A percentile compares a stretch with the other conserved stretches of the same genome.
Evolutionary conservation across 140 eudicot species (phyloP).

Genomic region (Flaveria floridana): DNA sequence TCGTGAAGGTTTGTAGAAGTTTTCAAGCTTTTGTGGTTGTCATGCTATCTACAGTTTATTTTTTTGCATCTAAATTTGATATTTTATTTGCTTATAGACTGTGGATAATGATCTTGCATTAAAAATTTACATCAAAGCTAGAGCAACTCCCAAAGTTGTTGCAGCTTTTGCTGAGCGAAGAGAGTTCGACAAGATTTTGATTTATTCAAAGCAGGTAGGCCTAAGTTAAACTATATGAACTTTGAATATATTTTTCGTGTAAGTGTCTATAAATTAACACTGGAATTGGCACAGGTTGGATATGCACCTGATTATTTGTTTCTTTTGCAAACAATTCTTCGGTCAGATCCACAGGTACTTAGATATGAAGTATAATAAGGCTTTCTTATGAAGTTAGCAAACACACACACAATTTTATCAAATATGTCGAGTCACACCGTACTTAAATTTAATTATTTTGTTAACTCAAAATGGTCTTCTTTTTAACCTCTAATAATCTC

Average conservation of each 20-base stretch:
- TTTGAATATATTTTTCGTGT: neutral
- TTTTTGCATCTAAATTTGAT: neutral
- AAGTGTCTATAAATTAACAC: neutral
- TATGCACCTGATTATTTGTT: constrained; percentile 95
- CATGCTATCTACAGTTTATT: neutral
- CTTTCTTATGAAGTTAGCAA: neutral
- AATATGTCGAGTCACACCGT: neutral
- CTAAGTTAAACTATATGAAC: neutral
- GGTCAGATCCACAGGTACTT: constrained; percentile 94
- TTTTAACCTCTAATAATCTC: neutral
- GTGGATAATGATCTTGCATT: constrained; percentile 95
- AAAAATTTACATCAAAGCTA: constrained; percentile 89
- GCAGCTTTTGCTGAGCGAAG: constrained; percentile 99
- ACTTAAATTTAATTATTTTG: neutral
- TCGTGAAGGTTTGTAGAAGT: constrained; percentile 68
- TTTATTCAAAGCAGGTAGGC: constrained; percentile 91
- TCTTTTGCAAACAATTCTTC: constrained; percentile 95
- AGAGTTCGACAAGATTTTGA: constrained; percentile 90
- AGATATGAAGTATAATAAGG: neutral
- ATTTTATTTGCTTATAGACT: constrained; percentile 49
- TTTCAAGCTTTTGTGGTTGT: neutral
- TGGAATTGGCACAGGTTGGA: constrained; percentile 66
- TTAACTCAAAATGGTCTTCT: neutral
- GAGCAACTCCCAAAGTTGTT: constrained; percentile 98
- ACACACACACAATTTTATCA: neutral